These are phyloP conservation scores for Scheffersomyces stambukii DNA, from an alignment of 1,139 yeast genomes.

Conservation along the genomic window DNA sequence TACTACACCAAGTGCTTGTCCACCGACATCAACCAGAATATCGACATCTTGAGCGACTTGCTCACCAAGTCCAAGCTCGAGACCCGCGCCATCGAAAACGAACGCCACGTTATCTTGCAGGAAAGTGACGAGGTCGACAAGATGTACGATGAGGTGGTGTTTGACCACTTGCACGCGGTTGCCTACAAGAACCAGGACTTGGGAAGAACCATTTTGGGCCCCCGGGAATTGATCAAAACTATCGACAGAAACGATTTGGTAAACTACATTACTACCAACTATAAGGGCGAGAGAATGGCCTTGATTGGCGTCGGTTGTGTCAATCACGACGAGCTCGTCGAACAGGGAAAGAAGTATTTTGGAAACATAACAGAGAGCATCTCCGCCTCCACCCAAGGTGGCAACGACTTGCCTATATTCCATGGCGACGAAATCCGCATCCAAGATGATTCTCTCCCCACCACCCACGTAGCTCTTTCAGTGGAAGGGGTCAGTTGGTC, in stretches of 20 bases:
- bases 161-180: conserved; percentile 92
- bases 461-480: conserved; percentile 88
- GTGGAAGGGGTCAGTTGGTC: conserved; percentile 99
- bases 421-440: conserved; percentile 83
- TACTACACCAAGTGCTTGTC: conserved; percentile 88
- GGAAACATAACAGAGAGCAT: conserved; percentile 70
- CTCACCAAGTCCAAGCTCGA: conserved; percentile 83
- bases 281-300: conserved; percentile 97
- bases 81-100: conserved; percentile 83
- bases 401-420: conserved; percentile 78
- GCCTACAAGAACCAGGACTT: conserved; percentile 88
- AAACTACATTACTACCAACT: conserved; percentile 77
- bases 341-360: conserved; percentile 70
- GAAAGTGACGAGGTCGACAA: conserved; percentile 98
- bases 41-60: conserved; percentile 86
- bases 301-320: conserved; percentile 94
- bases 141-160: conserved; percentile 96
- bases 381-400: conserved; percentile 63
- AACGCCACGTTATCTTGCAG: conserved; percentile 91
- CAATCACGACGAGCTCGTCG: conserved; percentile 77
- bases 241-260: conserved; percentile 74
- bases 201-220: conserved; percentile 97
- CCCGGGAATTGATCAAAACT: conserved; percentile 79
- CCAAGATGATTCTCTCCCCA: conserved; percentile 79
- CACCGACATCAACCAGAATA: conserved; percentile 76